These are phyloP conservation scores for Aurantiochytrium sp. DNA, from an alignment of 108 stramenopile genomes.

Conservation along the genomic window DNA sequence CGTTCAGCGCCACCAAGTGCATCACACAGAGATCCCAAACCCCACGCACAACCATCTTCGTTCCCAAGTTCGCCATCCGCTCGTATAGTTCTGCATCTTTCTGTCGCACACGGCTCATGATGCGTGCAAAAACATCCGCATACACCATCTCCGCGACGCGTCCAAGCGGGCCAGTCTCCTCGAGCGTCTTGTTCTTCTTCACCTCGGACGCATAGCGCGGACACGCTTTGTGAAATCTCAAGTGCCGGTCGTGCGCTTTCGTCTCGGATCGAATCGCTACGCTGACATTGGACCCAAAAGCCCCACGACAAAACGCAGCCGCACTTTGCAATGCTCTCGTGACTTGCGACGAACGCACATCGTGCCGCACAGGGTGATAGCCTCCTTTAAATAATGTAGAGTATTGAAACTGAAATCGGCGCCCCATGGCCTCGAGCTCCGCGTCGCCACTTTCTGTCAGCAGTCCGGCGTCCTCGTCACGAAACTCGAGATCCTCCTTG, in stretches of 20 bases:
- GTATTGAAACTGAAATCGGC: background rate
- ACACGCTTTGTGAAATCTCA: background rate
- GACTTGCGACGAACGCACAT: background rate
- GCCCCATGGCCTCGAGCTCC: background rate
- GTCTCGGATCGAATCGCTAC: background rate
- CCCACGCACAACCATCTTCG: background rate
- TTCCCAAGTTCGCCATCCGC: background rate
- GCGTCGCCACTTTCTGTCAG: background rate
- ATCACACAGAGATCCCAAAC: constrained; percentile 5
- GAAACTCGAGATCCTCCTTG: background rate
- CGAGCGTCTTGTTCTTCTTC: background rate
- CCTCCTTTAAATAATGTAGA: background rate
- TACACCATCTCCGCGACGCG: background rate
- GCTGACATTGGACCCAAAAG: background rate
- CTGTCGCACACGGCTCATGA: background rate
- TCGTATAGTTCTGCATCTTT: background rate
- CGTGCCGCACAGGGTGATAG: background rate
- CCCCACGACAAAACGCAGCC: background rate
- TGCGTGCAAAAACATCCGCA: background rate
- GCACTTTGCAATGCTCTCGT: background rate
- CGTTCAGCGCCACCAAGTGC: background rate
- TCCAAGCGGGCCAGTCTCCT: background rate
- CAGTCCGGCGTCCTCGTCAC: background rate
- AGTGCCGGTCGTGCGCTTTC: background rate
- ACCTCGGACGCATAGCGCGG: background rate